phyloP scores from a whole-genome alignment of 768 basidiomycete species.

The Pleurotus tuoliensis region DNA sequence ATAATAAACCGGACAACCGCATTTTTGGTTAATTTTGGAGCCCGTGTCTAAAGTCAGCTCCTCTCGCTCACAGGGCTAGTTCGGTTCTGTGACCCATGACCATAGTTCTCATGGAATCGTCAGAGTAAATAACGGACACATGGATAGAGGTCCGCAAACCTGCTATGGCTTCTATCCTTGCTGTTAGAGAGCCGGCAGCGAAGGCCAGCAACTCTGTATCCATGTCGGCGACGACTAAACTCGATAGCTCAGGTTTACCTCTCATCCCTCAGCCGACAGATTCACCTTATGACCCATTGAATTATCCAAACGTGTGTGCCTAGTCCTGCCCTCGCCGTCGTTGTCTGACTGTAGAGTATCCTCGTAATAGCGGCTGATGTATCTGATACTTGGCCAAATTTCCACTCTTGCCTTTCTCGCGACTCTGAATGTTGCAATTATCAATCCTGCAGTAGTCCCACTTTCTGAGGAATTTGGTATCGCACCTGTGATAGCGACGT shows the following conservation, averaged over 20 bases:
- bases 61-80: too few species aligned
- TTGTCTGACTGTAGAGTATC: not conserved
- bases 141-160: too few species aligned
- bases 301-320: constrained; percentile 30
- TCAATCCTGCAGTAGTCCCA: constrained; percentile 35
- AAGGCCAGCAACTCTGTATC: not conserved
- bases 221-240: constrained; percentile 16
- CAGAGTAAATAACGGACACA: too few species aligned
- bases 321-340: not conserved
- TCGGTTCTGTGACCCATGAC: too few species aligned
- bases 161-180: too few species aligned
- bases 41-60: too few species aligned
- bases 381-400: constrained; percentile 26
- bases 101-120: too few species aligned
- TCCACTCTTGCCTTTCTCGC: constrained; percentile 31
- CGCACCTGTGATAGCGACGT: constrained; percentile 32
- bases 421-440: constrained; percentile 33
- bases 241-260: constrained; percentile 33
- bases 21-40: too few species aligned
- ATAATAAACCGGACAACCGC: too few species aligned
- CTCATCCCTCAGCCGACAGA: constrained; percentile 39
- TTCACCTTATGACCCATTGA: constrained; percentile 36
- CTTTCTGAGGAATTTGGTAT: constrained; percentile 34
- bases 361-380: constrained; percentile 30
- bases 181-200: too few species aligned